These are phyloP conservation scores for Fusarium papillatum DNA, from an alignment of 2,329 filamentous ascomycete genomes.

Conservation along the genomic window DNA sequence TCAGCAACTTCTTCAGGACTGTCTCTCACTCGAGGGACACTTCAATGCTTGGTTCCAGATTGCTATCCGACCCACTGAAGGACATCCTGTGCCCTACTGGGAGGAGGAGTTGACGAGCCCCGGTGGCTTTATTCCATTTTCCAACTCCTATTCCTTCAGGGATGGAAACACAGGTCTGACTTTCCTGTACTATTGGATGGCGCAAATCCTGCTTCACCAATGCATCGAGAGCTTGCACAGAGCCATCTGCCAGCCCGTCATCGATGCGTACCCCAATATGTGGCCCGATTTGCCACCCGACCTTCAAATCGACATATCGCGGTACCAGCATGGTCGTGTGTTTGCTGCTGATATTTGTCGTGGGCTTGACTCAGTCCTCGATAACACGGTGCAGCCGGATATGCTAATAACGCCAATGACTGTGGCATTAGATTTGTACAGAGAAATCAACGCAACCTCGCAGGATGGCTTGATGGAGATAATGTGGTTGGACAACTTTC, in stretches of 20 bases:
- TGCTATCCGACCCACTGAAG: slow-evolving; percentile 45
- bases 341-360: slow-evolving; percentile 65
- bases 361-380: slow-evolving; percentile 62
- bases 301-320: slow-evolving; percentile 56
- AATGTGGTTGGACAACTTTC: slow-evolving; percentile 63
- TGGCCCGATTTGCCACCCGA: slow-evolving; percentile 55
- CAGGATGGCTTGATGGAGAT: slow-evolving; percentile 60
- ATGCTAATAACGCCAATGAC: slow-evolving; percentile 58
- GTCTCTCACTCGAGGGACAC: slow-evolving; percentile 60
- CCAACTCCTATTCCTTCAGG: slow-evolving; percentile 59
- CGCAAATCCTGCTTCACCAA: slow-evolving; percentile 62
- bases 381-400: slow-evolving; percentile 60
- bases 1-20: slow-evolving; percentile 62
- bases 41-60: slow-evolving; percentile 62
- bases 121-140: slow-evolving; percentile 57
- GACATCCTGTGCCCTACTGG: slow-evolving; percentile 56
- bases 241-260: slow-evolving; percentile 58
- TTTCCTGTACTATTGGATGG: slow-evolving; percentile 68
- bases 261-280: slow-evolving; percentile 55
- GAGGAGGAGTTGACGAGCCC: slow-evolving; percentile 47
- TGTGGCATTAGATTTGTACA: slow-evolving; percentile 58
- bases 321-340: slow-evolving; percentile 59
- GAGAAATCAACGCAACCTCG: slow-evolving; percentile 51
- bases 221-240: slow-evolving; percentile 61
- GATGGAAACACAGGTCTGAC: slow-evolving; percentile 59